Base-by-base conservation (phyloP, 2,329 filamentous ascomycete genomes). In the Arthrobotrys iridis region DNA sequence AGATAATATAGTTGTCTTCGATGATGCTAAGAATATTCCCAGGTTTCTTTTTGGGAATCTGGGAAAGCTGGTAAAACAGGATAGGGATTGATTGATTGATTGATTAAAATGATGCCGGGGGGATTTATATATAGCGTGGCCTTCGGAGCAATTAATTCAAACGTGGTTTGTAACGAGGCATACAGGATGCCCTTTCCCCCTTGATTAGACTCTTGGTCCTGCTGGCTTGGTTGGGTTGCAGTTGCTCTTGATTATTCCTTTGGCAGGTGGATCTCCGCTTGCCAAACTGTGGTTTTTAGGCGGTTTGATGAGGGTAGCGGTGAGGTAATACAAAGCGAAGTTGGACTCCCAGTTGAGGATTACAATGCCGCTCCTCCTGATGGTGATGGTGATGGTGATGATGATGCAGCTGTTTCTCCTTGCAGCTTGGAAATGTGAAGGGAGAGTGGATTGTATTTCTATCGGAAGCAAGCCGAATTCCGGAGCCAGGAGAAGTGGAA, bases 391-490 rank as follows among this genome's bases (percentile, higher is more conserved):
- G 8, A 33, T 50, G 46, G 13, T 52, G 26, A 52, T 13, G 5
- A 30, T 37, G 15, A 10, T 5, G n/a, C n/a, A n/a, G n/a, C n/a
- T n/a, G n/a, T 5, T 33, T 55, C 50, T 37, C 50, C 50, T 55
- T 20, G 18, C 50, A 55, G 50, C n/a, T n/a, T 26, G 50, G 46
- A 33, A 35, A 33, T 70, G 26, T 57, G 28, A 57, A 6, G 60
- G 45, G 63, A 52, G 46, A 45, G 43, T 43, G 43, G 22, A 26
- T 8, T 22, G 30, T 62, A 45, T 55, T 41, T 28, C n/a, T 62
- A 37, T 70, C 57, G 65, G 65, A 57, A 70, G 65, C 65, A 55
- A 45, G 55, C 65, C 65, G 65, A 45, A 43, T 41, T 33, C 22
- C 26, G 45, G 24, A 40, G 64, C 41, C 35, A 52, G 46, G 46